Conservation (phyloP, 129 eudicot genomes). For the Heracleum sosnowskyi region DNA sequence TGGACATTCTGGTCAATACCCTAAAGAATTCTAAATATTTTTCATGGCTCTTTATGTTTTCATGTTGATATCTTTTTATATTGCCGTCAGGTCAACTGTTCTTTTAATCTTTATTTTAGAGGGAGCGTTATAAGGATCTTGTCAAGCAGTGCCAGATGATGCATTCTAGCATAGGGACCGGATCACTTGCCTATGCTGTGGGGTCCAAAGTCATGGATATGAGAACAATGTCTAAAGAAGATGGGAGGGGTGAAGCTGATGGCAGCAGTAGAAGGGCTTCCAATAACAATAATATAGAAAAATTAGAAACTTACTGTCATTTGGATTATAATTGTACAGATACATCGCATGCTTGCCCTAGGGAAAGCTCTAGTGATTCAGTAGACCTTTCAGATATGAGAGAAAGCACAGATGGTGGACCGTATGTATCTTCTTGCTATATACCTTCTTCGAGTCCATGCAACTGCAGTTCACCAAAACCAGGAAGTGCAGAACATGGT, state of each 20-base stretch:
- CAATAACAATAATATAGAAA: conserved; percentile 29
- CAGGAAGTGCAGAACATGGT: conserved; percentile 34
- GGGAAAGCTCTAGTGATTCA: conserved; percentile 47
- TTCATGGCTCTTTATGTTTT: neutral
- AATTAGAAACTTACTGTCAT: conserved; percentile 32
- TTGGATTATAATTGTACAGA: conserved; percentile 40
- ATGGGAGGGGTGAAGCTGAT: conserved; percentile 46
- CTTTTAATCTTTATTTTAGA: conserved; percentile 22
- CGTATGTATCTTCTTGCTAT: conserved; percentile 51
- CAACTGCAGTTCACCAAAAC: conserved; percentile 29
- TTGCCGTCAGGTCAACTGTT: neutral
- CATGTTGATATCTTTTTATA: too few species aligned
- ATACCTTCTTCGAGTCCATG: conserved; percentile 42
- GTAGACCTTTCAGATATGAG: conserved; percentile 38
- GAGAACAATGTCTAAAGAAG: conserved; percentile 61
- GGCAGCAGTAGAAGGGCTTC: conserved; percentile 36
- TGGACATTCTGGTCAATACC: neutral
- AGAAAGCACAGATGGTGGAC: conserved; percentile 45
- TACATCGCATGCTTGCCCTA: conserved; percentile 29
- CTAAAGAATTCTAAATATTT: neutral
- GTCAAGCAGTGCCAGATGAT: conserved; percentile 76
- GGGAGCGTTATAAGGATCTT: conserved; percentile 82
- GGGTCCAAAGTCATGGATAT: conserved; percentile 95
- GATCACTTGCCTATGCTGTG: conserved; percentile 78
- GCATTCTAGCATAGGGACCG: conserved; percentile 97